phyloP scores from a whole-genome alignment of 139 green algal genomes.

The Coelastrella sp. region DNA sequence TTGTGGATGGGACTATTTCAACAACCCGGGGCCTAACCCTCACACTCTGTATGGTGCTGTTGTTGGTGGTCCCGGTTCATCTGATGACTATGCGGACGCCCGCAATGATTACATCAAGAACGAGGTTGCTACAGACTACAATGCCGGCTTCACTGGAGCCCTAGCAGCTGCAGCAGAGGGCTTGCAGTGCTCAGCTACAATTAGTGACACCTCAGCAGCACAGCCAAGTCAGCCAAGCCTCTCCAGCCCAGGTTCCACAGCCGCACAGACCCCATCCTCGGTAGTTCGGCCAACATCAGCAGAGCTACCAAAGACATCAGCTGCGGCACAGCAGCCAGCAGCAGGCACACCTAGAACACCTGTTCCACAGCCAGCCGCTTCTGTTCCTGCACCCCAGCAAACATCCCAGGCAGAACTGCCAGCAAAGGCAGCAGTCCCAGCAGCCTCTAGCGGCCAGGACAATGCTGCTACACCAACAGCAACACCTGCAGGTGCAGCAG shows the following conservation, averaged over 20 bases:
- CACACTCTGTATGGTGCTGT: conserved; percentile 73
- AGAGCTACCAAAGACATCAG: not conserved
- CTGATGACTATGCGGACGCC: conserved; percentile 45
- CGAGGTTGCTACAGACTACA: conserved; percentile 64
- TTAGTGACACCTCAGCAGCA: not conserved
- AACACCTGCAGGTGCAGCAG: not conserved
- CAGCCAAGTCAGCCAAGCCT: not conserved
- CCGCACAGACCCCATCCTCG: not conserved
- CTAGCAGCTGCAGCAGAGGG: conserved; percentile 6
- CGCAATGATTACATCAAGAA: conserved; percentile 48
- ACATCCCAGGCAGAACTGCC: not conserved
- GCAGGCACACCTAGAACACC: not conserved
- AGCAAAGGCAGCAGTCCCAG: conserved; percentile 6
- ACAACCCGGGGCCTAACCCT: conserved; percentile 56
- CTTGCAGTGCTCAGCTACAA: not conserved
- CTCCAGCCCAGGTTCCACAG: not conserved
- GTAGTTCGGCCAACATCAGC: not conserved
- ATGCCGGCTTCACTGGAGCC: conserved; percentile 54
- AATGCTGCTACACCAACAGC: not conserved
- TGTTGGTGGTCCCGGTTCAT: conserved; percentile 65
- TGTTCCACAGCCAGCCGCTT: not conserved
- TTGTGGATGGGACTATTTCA: conserved; percentile 32
- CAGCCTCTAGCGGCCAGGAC: not conserved
- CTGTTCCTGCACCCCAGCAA: not conserved
- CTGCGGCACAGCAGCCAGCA: not conserved